phyloP scores from a whole-genome alignment of 352 stramenopile genomes.

The Aphanomyces astaci region DNA sequence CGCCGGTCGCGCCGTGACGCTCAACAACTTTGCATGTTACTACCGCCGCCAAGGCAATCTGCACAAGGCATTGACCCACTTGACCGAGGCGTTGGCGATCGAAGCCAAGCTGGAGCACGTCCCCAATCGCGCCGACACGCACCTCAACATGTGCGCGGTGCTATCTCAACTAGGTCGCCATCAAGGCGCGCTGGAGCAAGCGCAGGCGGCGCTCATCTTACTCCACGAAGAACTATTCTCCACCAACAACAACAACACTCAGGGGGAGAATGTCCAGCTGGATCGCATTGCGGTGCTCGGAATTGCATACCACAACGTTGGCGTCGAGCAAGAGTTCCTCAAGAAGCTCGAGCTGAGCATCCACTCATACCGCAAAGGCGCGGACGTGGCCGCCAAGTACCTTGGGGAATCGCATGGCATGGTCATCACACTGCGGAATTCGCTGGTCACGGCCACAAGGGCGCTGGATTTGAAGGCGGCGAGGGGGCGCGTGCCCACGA shows the following conservation, averaged over 20 bases:
- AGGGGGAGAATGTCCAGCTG: constrained; percentile 43
- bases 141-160: constrained; percentile 93
- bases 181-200: constrained; percentile 84
- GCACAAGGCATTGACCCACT: constrained; percentile 84
- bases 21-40: constrained; percentile 94
- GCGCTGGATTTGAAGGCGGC: constrained; percentile 41
- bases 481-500: constrained; percentile 27
- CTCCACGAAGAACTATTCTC: constrained; percentile 88
- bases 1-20: constrained; percentile 78
- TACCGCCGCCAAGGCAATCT: constrained; percentile 87
- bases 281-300: constrained; percentile 88
- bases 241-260: constrained; percentile 13
- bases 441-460: constrained; percentile 65
- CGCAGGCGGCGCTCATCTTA: constrained; percentile 87
- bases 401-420: constrained; percentile 87
- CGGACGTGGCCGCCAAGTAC: constrained; percentile 76
- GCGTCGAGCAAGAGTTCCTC: constrained; percentile 93
- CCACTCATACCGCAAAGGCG: constrained; percentile 88
- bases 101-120: constrained; percentile 79
- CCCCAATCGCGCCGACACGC: constrained; percentile 88
- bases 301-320: constrained; percentile 94
- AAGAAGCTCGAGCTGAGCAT: constrained; percentile 87
- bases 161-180: constrained; percentile 89
- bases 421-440: constrained; percentile 87
- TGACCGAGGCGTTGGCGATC: constrained; percentile 91